phyloP scores from a whole-genome alignment of 140 eudicot genomes.

The Bidens hawaiensis region DNA sequence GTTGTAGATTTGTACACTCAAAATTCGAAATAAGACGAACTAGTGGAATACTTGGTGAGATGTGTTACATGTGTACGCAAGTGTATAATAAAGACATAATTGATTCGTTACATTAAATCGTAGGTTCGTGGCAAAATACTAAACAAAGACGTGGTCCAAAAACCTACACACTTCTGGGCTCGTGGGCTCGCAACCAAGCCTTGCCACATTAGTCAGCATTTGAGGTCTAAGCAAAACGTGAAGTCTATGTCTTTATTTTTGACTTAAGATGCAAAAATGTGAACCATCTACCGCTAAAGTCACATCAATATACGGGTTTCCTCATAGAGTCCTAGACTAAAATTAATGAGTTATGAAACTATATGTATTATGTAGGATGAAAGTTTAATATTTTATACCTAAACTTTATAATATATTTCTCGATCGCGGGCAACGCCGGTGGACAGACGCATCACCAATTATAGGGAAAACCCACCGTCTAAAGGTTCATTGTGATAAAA shows the following conservation, averaged over 20 bases:
- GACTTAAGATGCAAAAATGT: neutral
- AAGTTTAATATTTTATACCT: no score
- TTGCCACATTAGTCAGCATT: conserved; percentile 10
- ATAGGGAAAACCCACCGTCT: no score
- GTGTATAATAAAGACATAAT: conserved; percentile 15
- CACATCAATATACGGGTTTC: neutral
- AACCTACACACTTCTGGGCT: neutral
- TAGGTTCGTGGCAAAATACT: conserved; percentile 17
- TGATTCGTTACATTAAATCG: neutral
- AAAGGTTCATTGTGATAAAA: no score
- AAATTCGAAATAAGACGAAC: neutral
- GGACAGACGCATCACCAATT: no score
- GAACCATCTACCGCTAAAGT: neutral
- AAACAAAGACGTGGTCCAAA: conserved; percentile 25
- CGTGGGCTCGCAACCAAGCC: neutral
- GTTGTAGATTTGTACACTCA: conserved; percentile 1
- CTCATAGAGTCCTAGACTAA: neutral
- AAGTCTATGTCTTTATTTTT: neutral
- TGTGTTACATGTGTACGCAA: no score
- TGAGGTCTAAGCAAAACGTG: neutral
- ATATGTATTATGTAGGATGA: no score
- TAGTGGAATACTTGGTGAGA: conserved; percentile 1
- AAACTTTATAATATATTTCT: no score
- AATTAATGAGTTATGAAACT: neutral
- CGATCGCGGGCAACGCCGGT: no score